phyloP scores from a whole-genome alignment of 1,139 yeast species.

The Pichia norvegensis region DNA sequence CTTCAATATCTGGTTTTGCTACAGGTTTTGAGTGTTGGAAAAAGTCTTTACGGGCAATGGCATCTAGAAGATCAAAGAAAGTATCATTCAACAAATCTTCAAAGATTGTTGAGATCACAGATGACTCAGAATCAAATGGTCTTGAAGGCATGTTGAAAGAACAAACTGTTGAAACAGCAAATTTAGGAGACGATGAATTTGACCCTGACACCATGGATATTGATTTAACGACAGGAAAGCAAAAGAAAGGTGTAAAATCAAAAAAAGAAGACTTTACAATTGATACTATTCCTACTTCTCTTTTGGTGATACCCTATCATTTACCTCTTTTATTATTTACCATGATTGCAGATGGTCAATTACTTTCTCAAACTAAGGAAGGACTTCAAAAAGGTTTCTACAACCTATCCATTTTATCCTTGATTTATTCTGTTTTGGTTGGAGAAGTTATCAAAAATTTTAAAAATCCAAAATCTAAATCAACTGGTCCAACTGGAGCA shows the following conservation, averaged over 20 bases:
- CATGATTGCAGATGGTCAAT: constrained; percentile 22
- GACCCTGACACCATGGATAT: constrained; percentile 15
- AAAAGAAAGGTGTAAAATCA: background rate
- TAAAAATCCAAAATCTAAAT: constrained; percentile 10
- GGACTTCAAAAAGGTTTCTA: constrained; percentile 14
- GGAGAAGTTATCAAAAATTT: constrained; percentile 12
- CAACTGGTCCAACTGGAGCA: constrained; percentile 20
- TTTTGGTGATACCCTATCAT: constrained; percentile 43
- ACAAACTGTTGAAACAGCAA: background rate
- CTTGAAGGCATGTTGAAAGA: constrained; percentile 7
- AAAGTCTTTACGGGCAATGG: constrained; percentile 2
- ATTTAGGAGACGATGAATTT: constrained; percentile 15
- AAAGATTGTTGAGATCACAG: constrained; percentile 12
- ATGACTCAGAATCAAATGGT: constrained; percentile 5
- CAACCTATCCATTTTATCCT: constrained; percentile 9
- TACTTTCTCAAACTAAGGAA: constrained; percentile 10
- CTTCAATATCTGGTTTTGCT: too few species aligned
- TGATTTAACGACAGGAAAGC: constrained; percentile 14
- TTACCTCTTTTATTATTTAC: constrained; percentile 30
- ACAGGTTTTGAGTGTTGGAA: too few species aligned
- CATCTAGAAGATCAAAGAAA: constrained; percentile 10
- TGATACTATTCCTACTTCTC: constrained; percentile 20
- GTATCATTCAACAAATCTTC: constrained; percentile 13
- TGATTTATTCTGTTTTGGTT: constrained; percentile 14
- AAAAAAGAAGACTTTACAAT: background rate